These are phyloP conservation scores for Mycosarcoma mackinlayi DNA, from an alignment of 1,284 basidiomycete species.

Conservation along the genomic window DNA sequence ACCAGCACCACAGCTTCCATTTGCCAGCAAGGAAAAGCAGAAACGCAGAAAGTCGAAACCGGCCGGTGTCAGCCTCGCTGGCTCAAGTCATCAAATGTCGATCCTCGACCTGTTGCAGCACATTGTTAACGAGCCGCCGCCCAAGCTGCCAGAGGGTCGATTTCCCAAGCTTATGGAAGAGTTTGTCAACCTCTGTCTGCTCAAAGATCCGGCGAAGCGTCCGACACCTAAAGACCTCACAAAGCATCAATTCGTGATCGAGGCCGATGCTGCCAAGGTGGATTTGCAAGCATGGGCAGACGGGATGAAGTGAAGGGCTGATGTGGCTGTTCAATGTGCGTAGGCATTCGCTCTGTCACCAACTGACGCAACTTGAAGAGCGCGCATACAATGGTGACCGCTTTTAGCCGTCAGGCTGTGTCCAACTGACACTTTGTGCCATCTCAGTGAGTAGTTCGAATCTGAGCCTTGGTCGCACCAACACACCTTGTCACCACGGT, in stretches of 20 bases:
- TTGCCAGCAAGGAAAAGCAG: slow-evolving; percentile 53
- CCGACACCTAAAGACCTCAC: slow-evolving; percentile 65
- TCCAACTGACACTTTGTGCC: too few species aligned
- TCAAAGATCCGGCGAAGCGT: slow-evolving; percentile 60
- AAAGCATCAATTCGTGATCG: slow-evolving; percentile 51
- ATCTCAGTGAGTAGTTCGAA: too few species aligned
- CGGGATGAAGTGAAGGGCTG: slow-evolving; percentile 30
- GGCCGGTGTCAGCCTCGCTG: slow-evolving; percentile 86
- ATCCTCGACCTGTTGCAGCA: slow-evolving; percentile 96
- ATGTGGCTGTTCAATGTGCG: background rate
- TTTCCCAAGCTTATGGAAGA: slow-evolving; percentile 59
- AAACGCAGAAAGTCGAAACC: slow-evolving; percentile 65
- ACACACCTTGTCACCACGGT: too few species aligned
- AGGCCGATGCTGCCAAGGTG: slow-evolving; percentile 44
- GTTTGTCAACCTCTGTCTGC: slow-evolving; percentile 62
- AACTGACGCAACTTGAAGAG: too few species aligned
- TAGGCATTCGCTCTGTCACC: background rate
- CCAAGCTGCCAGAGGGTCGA: slow-evolving; percentile 53
- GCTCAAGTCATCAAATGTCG: slow-evolving; percentile 92
- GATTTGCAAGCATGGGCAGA: slow-evolving; percentile 58
- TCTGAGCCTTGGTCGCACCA: too few species aligned
- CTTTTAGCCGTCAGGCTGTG: too few species aligned
- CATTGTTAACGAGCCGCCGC: slow-evolving; percentile 79
- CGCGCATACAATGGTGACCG: too few species aligned
- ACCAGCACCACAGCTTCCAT: slow-evolving; percentile 34